Conservation (phyloP, 306 rosid species). For the Senna tora region DNA sequence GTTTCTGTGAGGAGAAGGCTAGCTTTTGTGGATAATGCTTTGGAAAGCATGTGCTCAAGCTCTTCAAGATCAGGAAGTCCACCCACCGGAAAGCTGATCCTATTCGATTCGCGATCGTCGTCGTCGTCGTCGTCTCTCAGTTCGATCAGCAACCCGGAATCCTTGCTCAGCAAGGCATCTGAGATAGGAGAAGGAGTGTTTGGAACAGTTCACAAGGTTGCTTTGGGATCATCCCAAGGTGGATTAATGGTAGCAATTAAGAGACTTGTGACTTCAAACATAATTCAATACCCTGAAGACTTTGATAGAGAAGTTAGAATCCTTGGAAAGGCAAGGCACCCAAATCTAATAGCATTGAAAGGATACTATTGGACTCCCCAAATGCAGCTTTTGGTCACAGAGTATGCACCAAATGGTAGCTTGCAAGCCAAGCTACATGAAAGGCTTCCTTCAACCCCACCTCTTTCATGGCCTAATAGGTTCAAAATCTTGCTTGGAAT, state of each 20-base stretch:
- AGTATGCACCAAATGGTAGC: slow-evolving; percentile 72
- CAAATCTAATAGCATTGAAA: slow-evolving; percentile 60
- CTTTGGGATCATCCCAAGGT: slow-evolving; percentile 68
- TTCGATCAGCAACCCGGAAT: slow-evolving; percentile 56
- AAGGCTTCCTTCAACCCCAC: slow-evolving; percentile 55
- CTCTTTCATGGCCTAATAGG: slow-evolving; percentile 73
- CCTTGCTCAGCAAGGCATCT: slow-evolving; percentile 74
- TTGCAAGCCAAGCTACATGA: slow-evolving; percentile 74
- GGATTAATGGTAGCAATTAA: slow-evolving; percentile 74
- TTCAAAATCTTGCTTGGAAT: slow-evolving; percentile 78
- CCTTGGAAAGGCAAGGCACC: slow-evolving; percentile 75
- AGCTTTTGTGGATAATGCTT: slow-evolving; percentile 68
- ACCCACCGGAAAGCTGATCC: slow-evolving; percentile 72
- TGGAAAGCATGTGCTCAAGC: slow-evolving; percentile 91
- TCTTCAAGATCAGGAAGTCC: slow-evolving; percentile 71
- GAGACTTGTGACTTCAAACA: slow-evolving; percentile 66
- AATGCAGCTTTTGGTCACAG: slow-evolving; percentile 65
- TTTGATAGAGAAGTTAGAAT: slow-evolving; percentile 74
- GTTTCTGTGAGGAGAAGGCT: slow-evolving; percentile 72
- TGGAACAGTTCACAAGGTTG: slow-evolving; percentile 83
- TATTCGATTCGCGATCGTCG: slow-evolving; percentile 60
- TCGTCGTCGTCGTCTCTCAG: slow-evolving; percentile 44
- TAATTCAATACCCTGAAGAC: slow-evolving; percentile 69
- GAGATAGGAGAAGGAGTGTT: slow-evolving; percentile 89
- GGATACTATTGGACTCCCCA: slow-evolving; percentile 90